Base-by-base conservation (phyloP, 208 protist species). In the Blastocrithidia nonstop region DNA sequence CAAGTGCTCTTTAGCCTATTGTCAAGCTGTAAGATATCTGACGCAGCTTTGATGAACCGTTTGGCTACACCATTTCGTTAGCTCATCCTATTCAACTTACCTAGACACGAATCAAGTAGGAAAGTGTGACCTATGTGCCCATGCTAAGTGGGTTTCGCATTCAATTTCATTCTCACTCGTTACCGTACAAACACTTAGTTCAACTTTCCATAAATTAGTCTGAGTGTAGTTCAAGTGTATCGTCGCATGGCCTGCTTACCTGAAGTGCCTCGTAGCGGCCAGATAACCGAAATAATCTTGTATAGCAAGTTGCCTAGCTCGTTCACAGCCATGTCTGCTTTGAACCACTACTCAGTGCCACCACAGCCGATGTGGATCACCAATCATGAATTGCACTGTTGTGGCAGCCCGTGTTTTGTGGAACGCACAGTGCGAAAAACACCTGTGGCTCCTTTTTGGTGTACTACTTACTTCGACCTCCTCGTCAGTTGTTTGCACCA, bases 351-450 rank as follows among this genome's bases (percentile, higher is more conserved):
- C 62, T 83, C 22, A 83, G 50, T 20, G 74, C 65, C 26, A 75
- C 64, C 13, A 78, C 74, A 0, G 62, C 71, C 1, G 82, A 92
- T 47, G 41, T 88, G 1, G 74, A 86, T 49, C 55, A 81, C 41
- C 71, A 82, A 54, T 92, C 82, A 40, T 92, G 82, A 78, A 54
- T 92, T 26, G 74, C 74, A n/a, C 53, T 92, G 15, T 61, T 92
- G 47, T 88, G 77, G 77, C 72, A 82, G 51, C 82, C 82, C 5
- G 75, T 85, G 22, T 92, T 77, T 62, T 73, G 67, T 56, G 70
- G 75, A 41, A 58, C 61, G 20, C 82, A 92, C 51, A 62, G 65
- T 6, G 64, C 74, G 7, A 86, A 92, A 61, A 53, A 86, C 61
- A 84, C 66, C 57, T 82, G 74, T 54, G 82, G 82, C 26, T 66